Conservation (phyloP, 345 rosid genomes). For the Sonneratia alba region DNA sequence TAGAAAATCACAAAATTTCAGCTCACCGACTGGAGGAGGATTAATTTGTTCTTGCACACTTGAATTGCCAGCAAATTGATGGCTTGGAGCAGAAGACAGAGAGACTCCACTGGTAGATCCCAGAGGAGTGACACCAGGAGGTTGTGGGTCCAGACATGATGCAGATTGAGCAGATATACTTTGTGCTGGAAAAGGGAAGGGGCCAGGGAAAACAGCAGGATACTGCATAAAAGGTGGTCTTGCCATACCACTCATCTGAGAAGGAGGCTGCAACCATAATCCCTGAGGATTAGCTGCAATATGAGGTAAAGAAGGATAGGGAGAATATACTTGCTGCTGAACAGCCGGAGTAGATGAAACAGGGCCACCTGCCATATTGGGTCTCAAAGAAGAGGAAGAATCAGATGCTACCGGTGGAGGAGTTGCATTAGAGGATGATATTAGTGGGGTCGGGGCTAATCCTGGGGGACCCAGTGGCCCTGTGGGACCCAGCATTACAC, state of each 20-base stretch:
- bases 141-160: slow-evolving; percentile 50
- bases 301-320: slow-evolving; percentile 50
- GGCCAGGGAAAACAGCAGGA: slow-evolving; percentile 49
- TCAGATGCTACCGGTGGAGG: slow-evolving; percentile 31
- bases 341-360: slow-evolving; percentile 30
- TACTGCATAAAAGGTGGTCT: slow-evolving; percentile 54
- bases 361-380: slow-evolving; percentile 28
- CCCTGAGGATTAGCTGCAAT: slow-evolving; percentile 56
- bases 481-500: slow-evolving; percentile 26
- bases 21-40: slow-evolving; percentile 76
- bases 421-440: slow-evolving; percentile 13
- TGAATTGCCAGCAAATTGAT: slow-evolving; percentile 31
- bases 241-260: slow-evolving; percentile 47
- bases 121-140: slow-evolving; percentile 43
- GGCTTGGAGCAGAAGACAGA: slow-evolving; percentile 29
- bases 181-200: slow-evolving; percentile 42
- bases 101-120: slow-evolving; percentile 32
- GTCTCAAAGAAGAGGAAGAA: slow-evolving; percentile 39
- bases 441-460: slow-evolving; percentile 21
- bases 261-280: slow-evolving; percentile 74
- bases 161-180: slow-evolving; percentile 30
- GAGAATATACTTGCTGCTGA: slow-evolving; percentile 56
- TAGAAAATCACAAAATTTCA: slow-evolving; percentile 25
- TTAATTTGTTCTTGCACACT: slow-evolving; percentile 37
- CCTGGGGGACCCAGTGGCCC: slow-evolving; percentile 36